Base-by-base conservation (phyloP, 768 basidiomycete species). In the Pholiota molesta region DNA sequence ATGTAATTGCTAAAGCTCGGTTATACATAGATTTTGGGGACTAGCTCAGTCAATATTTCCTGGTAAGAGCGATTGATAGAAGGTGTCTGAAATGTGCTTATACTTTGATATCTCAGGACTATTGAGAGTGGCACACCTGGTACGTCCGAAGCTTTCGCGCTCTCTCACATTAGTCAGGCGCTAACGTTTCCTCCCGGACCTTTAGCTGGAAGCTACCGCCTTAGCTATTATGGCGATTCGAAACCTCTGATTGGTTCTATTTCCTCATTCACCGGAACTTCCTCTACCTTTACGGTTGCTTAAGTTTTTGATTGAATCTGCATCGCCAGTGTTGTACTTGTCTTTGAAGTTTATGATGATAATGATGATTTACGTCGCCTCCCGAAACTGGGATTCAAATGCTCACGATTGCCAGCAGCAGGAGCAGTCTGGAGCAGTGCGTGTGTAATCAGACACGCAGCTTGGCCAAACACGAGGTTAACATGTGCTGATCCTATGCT, bases 151-250 rank as follows among this genome's bases (percentile, higher is more conserved):
- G n/a, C 44, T 40, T 62, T 60, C 45, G 47, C 23, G 47, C 23
- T 31, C 57, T 55, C 33, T 45, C 59, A 51, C 60, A 61, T 55
- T 42, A 59, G 59, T 57, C 56, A 64, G 45, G 33, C 47, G 52
- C 60, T 65, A 51, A 63, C 13, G 17, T 19, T 29, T 29, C 26
- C 45, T 33, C 19, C 39, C n/a, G 51, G 60, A 39, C 13, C 58
- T 62, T 52, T 64, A 31, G 90, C 83, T 29, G 91, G 91, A 31
- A 86, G 81, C 5, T 93, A 92, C 74, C 88, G 88, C 28, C 73
- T 93, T 29, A 75, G 71, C 53, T 93, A 93, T 72, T 86, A 84
- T 63, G 92, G 91, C 9, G 90, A 94, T 72, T 84, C 85, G n/a
- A 93, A 92, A 75, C 79, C 86, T 1, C 71, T 89, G 49, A 75